phyloP scores from a whole-genome alignment of 805 yeast species.

The Jamesozyma jinghongensis region DNA sequence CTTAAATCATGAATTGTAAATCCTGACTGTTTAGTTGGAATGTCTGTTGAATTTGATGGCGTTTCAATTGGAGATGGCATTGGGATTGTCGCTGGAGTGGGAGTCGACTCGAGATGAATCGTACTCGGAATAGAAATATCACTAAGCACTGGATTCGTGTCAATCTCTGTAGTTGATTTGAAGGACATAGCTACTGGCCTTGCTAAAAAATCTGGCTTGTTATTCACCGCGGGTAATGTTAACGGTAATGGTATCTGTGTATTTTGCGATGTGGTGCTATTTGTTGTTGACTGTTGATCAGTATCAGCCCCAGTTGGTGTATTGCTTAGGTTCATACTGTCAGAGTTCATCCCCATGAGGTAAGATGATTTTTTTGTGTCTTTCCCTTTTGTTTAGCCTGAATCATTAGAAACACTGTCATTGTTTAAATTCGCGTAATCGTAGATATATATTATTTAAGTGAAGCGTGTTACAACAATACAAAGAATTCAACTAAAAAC shows the following conservation, averaged over 20 bases:
- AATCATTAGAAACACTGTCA: too few relatives aligned
- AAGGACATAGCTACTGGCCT: slow-evolving; percentile 17
- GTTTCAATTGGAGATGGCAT: not conserved
- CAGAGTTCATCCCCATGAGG: too few relatives aligned
- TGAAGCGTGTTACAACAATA: too few relatives aligned
- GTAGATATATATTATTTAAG: too few relatives aligned
- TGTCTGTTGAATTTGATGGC: not conserved
- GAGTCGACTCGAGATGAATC: slow-evolving; percentile 1
- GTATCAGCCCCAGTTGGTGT: too few relatives aligned
- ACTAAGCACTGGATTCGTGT: slow-evolving; percentile 25
- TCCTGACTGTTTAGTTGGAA: not conserved
- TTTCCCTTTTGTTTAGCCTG: too few relatives aligned
- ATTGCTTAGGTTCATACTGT: too few relatives aligned
- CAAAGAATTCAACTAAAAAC: too few relatives aligned
- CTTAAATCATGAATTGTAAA: not conserved
- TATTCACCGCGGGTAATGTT: not conserved
- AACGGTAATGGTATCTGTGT: not conserved
- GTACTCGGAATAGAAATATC: slow-evolving; percentile 18
- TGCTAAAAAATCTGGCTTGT: slow-evolving; percentile 17
- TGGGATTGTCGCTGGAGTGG: not conserved
- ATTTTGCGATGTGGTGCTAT: not conserved
- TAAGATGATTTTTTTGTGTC: too few relatives aligned
- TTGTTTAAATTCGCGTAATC: too few relatives aligned
- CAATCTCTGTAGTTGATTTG: slow-evolving; percentile 26
- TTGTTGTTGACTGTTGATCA: too few relatives aligned